phyloP scores from a whole-genome alignment of 345 rosid species.

The Pugionium dolabratum region DNA sequence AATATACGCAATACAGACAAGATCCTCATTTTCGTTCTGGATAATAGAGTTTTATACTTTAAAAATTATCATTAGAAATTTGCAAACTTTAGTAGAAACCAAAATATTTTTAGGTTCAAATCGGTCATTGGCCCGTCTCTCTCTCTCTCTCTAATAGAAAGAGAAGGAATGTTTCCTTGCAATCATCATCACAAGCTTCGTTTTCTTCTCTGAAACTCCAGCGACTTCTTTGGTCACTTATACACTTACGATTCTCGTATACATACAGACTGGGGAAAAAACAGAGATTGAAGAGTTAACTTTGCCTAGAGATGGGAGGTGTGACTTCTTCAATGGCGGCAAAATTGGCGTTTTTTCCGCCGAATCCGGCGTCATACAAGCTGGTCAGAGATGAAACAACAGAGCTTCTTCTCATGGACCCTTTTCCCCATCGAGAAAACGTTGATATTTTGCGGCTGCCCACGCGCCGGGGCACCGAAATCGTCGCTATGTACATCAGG shows the following conservation, averaged over 20 bases:
- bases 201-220: conserved; percentile 40
- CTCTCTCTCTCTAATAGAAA: conserved; percentile 18
- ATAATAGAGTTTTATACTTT: background rate
- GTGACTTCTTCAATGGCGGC: conserved; percentile 99
- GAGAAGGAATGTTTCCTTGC: conserved; percentile 36
- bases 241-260: conserved; percentile 8
- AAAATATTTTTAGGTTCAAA: conserved; percentile 16
- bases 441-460: conserved; percentile 73
- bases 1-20: conserved; percentile 19
- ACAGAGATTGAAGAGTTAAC: conserved; percentile 13
- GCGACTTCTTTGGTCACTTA: conserved; percentile 11
- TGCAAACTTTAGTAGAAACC: background rate
- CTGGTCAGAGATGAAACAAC: conserved; percentile 55
- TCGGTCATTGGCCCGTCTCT: background rate
- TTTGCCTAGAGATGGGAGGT: conserved; percentile 67
- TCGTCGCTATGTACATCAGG: conserved; percentile 75
- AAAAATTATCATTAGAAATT: background rate
- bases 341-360: conserved; percentile 91
- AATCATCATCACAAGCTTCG: conserved; percentile 30
- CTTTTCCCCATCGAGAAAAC: conserved; percentile 88
- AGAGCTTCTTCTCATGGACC: conserved; percentile 63
- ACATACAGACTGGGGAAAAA: background rate
- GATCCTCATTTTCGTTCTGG: conserved; percentile 23
- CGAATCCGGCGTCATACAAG: conserved; percentile 91
- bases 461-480: conserved; percentile 78